Evolutionary conservation across 164 flowering plant genomes (phyloP), one percentile per base, ranked within the genome.

Genomic region (Umbilicus rupestris): DNA sequence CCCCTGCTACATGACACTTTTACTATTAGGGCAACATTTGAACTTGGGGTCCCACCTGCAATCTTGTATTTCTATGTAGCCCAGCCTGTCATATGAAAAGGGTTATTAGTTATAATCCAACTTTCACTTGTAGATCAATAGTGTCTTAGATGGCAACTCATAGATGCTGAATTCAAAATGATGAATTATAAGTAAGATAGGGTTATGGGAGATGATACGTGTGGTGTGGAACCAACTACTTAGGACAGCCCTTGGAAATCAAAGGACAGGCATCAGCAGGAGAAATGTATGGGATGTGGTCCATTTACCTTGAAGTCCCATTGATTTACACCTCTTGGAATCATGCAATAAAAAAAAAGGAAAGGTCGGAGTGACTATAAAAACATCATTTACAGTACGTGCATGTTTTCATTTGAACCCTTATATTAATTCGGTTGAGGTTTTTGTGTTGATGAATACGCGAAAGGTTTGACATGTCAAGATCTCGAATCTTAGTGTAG

Each of bases 41-140:
- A 22, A 50, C 14, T 6, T 20, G 57, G 28, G 57, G 57, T 50
- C 57, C 57, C 57, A 50, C 28, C 57, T 28, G 57, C 57, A 20
- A 28, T 50, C 28, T 50, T 50, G 28, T 7, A 5, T 50, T 20
- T 50, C 28, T 50, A 50, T 24, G 10, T 20, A 11, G 17, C 3
- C 29, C 57, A 50, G 57, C 28, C 57, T 50, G 57, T 50, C 57
- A 50, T 50, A 50, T 50, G 57, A 50, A 50, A 33, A 50, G 9
- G 57, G 22, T 50, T 24, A 50, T 22, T 24, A 15, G 22, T 9
- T 50, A 20, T 11, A 24, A 22, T 20, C 22, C 2, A 28, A 50
- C 14, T 50, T 22, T 50, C 57, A 45, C 57, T 3, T 50, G 0
- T 12, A 35, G 37, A 35, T 35, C 37, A 35, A 35, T 35, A 35